These are phyloP conservation scores for Cladophialophora yegresii DNA, from an alignment of 2,329 filamentous ascomycete species.

Conservation along the genomic window DNA sequence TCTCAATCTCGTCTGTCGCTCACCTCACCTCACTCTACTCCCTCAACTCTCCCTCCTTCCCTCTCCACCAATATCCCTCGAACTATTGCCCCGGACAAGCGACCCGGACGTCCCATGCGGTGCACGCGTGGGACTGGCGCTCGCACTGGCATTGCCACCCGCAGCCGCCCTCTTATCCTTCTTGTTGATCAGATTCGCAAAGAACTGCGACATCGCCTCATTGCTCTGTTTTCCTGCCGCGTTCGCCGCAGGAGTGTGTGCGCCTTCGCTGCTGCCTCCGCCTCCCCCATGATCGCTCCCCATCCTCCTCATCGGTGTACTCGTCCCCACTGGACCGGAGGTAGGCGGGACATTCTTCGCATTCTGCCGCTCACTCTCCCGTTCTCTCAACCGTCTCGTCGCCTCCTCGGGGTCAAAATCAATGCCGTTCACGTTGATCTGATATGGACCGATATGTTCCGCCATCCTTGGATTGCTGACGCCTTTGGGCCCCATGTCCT, in stretches of 20 bases:
- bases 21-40: background rate
- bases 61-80: background rate
- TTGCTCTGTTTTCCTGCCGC: constrained; percentile 31
- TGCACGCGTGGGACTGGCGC: constrained; percentile 27
- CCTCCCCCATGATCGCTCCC: constrained; percentile 22
- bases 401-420: constrained; percentile 86
- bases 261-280: constrained; percentile 7
- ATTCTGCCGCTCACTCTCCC: constrained; percentile 29
- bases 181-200: constrained; percentile 35
- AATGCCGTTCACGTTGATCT: constrained; percentile 98
- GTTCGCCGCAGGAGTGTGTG: constrained; percentile 11
- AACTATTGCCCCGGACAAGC: constrained; percentile 1
- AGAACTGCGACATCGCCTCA: constrained; percentile 31
- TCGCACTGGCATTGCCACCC: constrained; percentile 18
- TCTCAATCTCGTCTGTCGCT: background rate
- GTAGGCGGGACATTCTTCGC: constrained; percentile 2
- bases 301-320: constrained; percentile 30
- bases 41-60: constrained; percentile 17
- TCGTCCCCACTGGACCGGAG: constrained; percentile 1
- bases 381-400: constrained; percentile 33
- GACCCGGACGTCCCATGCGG: constrained; percentile 10
- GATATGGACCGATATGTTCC: constrained; percentile 88
- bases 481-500: constrained; percentile 44
- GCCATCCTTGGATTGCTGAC: constrained; percentile 51
- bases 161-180: constrained; percentile 29